These are phyloP conservation scores for Stephanodiscus minutulus DNA, from an alignment of 108 stramenopile genomes.

Conservation along the genomic window DNA sequence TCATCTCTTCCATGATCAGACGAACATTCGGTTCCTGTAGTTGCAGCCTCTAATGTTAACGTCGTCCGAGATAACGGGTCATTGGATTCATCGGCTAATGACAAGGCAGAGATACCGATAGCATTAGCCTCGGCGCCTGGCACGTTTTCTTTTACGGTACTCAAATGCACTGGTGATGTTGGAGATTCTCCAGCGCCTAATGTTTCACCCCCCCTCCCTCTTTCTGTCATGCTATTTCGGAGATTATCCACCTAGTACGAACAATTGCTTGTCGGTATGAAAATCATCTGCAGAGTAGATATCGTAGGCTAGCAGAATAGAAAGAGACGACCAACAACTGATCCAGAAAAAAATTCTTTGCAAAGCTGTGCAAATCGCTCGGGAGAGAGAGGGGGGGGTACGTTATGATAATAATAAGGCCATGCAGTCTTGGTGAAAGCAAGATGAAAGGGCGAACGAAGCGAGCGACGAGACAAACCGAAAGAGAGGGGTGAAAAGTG, in stretches of 20 bases:
- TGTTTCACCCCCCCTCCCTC: constrained; percentile 27
- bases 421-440: too few species aligned
- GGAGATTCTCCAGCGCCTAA: constrained; percentile 12
- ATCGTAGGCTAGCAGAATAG: background rate
- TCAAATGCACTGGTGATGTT: constrained; percentile 19
- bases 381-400: too few species aligned
- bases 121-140: background rate
- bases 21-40: constrained; percentile 31
- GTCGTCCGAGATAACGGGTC: constrained; percentile 13
- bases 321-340: background rate
- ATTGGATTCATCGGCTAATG: constrained; percentile 10
- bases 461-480: background rate
- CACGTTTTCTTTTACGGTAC: constrained; percentile 4
- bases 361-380: background rate
- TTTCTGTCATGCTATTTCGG: constrained; percentile 25
- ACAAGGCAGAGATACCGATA: constrained; percentile 15
- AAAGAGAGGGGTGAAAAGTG: background rate
- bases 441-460: background rate
- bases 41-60: constrained; percentile 28
- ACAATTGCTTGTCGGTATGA: background rate
- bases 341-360: background rate
- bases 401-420: too few species aligned
- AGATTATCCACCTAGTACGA: constrained; percentile 6
- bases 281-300: background rate
- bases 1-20: constrained; percentile 31